These are phyloP conservation scores for Suhomyces terraborum DNA, from an alignment of 1,139 yeast species.

Conservation along the genomic window DNA sequence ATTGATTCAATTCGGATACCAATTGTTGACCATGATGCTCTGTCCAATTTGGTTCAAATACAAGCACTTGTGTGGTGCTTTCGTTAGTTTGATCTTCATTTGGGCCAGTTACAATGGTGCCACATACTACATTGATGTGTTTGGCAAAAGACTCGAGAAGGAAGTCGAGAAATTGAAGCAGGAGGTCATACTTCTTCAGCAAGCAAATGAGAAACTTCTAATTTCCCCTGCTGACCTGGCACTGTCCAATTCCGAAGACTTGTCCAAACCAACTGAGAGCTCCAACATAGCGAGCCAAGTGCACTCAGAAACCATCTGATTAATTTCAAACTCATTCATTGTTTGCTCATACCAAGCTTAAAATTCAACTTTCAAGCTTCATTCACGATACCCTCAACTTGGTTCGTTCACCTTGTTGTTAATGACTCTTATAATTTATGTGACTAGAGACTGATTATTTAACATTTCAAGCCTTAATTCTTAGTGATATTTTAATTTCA, in stretches of 20 bases:
- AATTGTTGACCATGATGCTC: slow-evolving; percentile 81
- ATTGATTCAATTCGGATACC: slow-evolving; percentile 82
- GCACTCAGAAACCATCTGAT: not conserved
- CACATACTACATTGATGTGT: slow-evolving; percentile 86
- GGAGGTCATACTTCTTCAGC: slow-evolving; percentile 62
- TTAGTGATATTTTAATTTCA: too few species aligned
- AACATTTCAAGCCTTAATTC: too few species aligned
- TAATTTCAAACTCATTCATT: not conserved
- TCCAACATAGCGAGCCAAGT: not conserved
- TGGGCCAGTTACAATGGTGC: slow-evolving; percentile 93
- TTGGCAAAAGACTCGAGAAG: slow-evolving; percentile 83
- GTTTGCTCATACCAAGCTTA: not conserved
- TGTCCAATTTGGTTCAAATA: slow-evolving; percentile 85
- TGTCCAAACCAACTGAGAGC: slow-evolving; percentile 5
- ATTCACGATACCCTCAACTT: slow-evolving; percentile 8
- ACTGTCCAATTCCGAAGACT: slow-evolving; percentile 10
- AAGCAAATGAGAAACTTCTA: slow-evolving; percentile 17
- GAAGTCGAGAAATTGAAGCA: slow-evolving; percentile 71
- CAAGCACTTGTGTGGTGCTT: slow-evolving; percentile 65
- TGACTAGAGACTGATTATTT: slow-evolving; percentile 2
- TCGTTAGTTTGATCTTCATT: slow-evolving; percentile 69
- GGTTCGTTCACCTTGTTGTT: slow-evolving; percentile 8
- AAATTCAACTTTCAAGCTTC: slow-evolving; percentile 4
- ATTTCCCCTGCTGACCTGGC: slow-evolving; percentile 12
- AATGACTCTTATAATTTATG: slow-evolving; percentile 1